These are phyloP conservation scores for Chlorella variabilis DNA, from an alignment of 163 green algal species.

Conservation along the genomic window DNA sequence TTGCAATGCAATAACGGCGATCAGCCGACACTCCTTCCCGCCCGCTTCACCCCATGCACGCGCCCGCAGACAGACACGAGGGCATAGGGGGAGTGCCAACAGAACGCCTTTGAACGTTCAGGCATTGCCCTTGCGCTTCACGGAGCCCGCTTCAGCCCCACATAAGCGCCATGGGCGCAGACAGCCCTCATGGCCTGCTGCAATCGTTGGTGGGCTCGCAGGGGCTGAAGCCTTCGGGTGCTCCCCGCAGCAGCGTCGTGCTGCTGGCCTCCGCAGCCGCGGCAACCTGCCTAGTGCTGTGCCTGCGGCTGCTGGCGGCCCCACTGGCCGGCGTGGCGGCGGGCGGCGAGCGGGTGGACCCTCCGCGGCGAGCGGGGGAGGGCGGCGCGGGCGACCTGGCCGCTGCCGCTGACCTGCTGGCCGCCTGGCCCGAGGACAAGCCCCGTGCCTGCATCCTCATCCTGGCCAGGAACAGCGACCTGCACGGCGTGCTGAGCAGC, in stretches of 20 bases:
- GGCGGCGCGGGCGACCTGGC: background rate
- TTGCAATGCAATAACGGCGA: too few species aligned
- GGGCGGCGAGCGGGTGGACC: background rate
- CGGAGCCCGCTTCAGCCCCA: too few species aligned
- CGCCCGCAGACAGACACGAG: too few species aligned
- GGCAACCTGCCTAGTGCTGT: background rate
- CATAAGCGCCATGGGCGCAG: too few species aligned
- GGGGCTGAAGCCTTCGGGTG: too few species aligned
- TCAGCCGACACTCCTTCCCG: too few species aligned
- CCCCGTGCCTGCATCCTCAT: slow-evolving; percentile 32
- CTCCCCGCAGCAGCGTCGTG: background rate
- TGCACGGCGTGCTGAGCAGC: slow-evolving; percentile 32
- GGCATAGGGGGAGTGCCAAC: too few species aligned
- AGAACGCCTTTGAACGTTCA: too few species aligned
- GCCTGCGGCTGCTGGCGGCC: background rate
- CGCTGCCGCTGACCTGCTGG: background rate
- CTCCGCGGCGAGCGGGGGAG: background rate
- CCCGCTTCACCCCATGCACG: too few species aligned
- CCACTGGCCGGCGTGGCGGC: background rate
- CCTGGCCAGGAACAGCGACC: slow-evolving; percentile 38
- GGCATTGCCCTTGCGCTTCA: too few species aligned
- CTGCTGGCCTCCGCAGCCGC: background rate
- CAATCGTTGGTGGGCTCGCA: too few species aligned
- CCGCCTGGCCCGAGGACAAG: slow-evolving; percentile 13
- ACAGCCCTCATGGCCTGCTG: too few species aligned